Evolutionary conservation across 768 basidiomycete species (phyloP).

Genomic region (Tulasnella sp.): DNA sequence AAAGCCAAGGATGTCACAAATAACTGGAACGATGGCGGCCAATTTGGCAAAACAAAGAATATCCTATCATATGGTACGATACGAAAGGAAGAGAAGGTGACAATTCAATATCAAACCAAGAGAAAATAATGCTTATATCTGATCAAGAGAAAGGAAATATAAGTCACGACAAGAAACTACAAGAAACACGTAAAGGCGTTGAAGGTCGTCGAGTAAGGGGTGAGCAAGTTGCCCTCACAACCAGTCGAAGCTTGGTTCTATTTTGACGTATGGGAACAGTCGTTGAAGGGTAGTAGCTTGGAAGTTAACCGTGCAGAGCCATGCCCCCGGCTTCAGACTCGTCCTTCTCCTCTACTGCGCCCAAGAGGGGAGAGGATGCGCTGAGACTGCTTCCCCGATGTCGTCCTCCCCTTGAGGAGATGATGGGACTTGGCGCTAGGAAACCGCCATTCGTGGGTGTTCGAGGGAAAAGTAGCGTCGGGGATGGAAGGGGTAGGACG

Average conservation of each 20-base stretch:
- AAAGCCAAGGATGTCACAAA: no score
- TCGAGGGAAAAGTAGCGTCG: neutral
- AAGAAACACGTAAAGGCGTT: neutral
- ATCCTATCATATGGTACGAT: no score
- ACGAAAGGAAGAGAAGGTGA: neutral
- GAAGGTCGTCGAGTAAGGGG: neutral
- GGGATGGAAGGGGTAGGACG: neutral
- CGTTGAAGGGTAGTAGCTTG: neutral
- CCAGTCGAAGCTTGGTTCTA: neutral
- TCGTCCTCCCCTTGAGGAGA: neutral
- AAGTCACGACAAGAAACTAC: neutral
- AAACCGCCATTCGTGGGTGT: neutral
- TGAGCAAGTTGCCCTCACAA: neutral
- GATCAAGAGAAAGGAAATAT: neutral
- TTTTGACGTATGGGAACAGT: neutral
- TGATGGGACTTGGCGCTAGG: constrained; percentile 4
- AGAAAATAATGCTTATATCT: neutral
- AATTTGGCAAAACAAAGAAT: no score
- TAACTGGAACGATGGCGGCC: no score
- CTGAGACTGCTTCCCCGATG: neutral
- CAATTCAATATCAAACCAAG: neutral
- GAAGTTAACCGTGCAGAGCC: neutral
- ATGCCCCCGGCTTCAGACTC: neutral
- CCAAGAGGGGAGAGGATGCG: neutral
- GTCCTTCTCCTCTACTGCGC: neutral